A percentile compares a stretch with the other conserved stretches of the same genome.
phyloP scores from a whole-genome alignment of 2,329 filamentous ascomycete species.

The Eutypa lata region DNA sequence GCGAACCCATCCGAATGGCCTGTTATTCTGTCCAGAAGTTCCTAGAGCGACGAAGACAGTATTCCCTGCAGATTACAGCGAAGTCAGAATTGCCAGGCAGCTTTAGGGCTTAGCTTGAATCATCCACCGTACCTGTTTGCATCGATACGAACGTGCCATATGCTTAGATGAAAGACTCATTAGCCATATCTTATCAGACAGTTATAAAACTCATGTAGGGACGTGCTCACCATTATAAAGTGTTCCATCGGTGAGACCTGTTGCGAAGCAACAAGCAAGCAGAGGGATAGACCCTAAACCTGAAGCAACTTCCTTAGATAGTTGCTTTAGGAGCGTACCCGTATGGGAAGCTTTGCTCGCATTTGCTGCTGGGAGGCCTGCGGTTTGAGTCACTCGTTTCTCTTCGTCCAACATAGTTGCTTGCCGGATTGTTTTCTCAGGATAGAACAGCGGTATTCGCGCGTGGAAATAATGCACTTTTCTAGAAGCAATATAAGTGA shows the following conservation, averaged over 20 bases:
- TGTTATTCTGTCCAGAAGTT: constrained; percentile 35
- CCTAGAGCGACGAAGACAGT: constrained; percentile 41
- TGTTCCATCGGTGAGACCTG: constrained; percentile 25
- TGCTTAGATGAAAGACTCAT: constrained; percentile 19
- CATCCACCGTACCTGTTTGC: constrained; percentile 28
- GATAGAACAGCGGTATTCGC: no score
- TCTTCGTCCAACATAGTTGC: constrained; percentile 19
- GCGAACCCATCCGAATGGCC: constrained; percentile 39
- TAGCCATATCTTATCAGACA: no score
- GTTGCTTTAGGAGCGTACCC: constrained; percentile 6
- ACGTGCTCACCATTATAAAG: constrained; percentile 21
- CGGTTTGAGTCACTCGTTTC: constrained; percentile 9
- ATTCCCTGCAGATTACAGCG: constrained; percentile 27
- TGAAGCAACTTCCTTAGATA: constrained; percentile 17
- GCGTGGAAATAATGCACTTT: background rate
- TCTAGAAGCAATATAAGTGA: no score
- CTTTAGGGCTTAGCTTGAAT: background rate
- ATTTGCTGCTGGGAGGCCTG: background rate
- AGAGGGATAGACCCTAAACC: constrained; percentile 17
- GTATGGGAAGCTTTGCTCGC: background rate
- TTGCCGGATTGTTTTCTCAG: background rate
- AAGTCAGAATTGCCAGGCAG: background rate
- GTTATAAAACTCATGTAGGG: background rate
- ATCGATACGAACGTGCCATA: constrained; percentile 42
- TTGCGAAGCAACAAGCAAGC: constrained; percentile 23